Base-by-base conservation (phyloP, 305 asterid species). In the Rubia tinctorum region DNA sequence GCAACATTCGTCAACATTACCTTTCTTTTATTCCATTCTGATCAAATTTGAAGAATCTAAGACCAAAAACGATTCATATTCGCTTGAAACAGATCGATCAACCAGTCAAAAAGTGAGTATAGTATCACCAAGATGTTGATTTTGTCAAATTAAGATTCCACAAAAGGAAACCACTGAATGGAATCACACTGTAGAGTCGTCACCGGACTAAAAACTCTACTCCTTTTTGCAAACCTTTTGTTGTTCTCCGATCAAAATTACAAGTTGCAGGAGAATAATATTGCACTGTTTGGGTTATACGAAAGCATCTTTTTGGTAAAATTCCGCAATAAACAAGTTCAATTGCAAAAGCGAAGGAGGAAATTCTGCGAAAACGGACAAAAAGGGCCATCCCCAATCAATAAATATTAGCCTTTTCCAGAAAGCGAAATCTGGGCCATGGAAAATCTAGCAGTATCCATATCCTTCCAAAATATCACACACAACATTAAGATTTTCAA, bases 391-490 rank as follows among this genome's bases (percentile, higher is more conserved):
- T 39, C 74, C 63, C 59, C 59, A 53, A 56, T 27, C 55, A 56
- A 71, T 55, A 34, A 20, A 39, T 55, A 71, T n/a, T 65, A 71
- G 44, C 42, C 74, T 71, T 71, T 71, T 58, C 64, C 23, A 40
- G 74, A 71, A 71, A 71, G 67, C 42, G 74, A 71, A 56, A 44
- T 0, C 55, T 71, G 74, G 74, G 67, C 74, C 74, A 71, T 34
- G 44, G 23, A 51, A 71, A 58, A 71, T 71, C 74, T 58, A 71
- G 67, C 56, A 40, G 55, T 14, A 71, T 71, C 74, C 47, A 70
- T 58, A 71, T 39, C 47, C 6, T 56, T 51, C 64, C 27, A 12
- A 12, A 51, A 51, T 34, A 25, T 47, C 62, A 47, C 11, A 37
- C 17, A 20, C 13, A 25, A 14, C 14, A 23, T 20, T 12, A 45